A percentile compares a stretch with the other conserved stretches of the same genome.
Evolutionary conservation across 345 rosid species (phyloP).

Genomic region (Toxicodendron radicans): DNA sequence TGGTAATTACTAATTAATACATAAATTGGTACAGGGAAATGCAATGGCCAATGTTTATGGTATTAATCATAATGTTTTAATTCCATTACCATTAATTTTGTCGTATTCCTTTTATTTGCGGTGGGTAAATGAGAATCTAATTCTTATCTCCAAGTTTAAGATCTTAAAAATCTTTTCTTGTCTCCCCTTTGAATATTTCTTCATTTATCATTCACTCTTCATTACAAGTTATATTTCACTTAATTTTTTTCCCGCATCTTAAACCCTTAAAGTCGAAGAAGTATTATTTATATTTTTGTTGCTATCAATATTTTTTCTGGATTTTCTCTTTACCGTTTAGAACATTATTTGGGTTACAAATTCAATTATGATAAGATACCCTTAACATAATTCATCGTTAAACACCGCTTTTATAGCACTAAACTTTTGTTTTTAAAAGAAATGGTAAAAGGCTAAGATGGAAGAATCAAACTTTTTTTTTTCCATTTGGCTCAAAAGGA

Average conservation of each 20-base stretch:
- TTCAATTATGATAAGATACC: too few species aligned
- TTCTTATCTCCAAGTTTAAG: conserved; percentile 26
- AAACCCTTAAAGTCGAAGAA: background rate
- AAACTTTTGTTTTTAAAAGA: too few species aligned
- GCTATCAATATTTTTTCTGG: too few species aligned
- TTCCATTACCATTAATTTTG: conserved; percentile 1
- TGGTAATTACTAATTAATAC: background rate
- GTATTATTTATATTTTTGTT: too few species aligned
- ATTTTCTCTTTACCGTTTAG: too few species aligned
- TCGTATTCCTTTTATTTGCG: conserved; percentile 15
- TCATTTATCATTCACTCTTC: background rate
- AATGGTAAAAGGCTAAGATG: too few species aligned
- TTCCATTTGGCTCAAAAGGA: background rate
- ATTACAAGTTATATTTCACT: too few species aligned
- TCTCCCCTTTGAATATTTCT: conserved; percentile 19
- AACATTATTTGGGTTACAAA: too few species aligned
- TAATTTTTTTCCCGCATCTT: background rate
- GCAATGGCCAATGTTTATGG: too few species aligned
- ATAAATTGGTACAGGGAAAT: background rate
- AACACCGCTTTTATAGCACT: too few species aligned
- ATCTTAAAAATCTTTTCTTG: conserved; percentile 3
- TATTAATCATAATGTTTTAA: background rate
- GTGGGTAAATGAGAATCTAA: conserved; percentile 34
- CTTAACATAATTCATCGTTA: too few species aligned
- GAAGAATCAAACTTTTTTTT: too few species aligned